Conservation (phyloP, 768 basidiomycete genomes). For the Lactarius deliciosus region DNA sequence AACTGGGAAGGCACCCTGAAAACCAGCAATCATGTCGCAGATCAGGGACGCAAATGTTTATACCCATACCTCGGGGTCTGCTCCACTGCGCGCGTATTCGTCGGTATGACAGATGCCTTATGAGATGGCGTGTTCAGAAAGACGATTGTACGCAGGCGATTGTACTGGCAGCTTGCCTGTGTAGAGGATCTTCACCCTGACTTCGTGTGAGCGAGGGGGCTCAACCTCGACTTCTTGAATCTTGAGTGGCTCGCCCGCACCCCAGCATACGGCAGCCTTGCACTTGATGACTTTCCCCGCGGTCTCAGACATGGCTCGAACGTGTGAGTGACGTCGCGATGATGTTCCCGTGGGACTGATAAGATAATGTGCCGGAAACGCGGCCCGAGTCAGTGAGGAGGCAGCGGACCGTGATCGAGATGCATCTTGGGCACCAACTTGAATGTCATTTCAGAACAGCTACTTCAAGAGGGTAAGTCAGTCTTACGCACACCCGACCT, state of each 20-base stretch:
- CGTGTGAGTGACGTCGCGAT: not conserved
- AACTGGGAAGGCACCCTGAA: constrained; percentile 82
- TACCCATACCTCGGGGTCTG: constrained; percentile 80
- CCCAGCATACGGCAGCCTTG: constrained; percentile 97
- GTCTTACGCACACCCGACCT: constrained; percentile 7
- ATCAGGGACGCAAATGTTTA: not conserved
- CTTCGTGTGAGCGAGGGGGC: constrained; percentile 87
- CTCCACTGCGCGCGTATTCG: constrained; percentile 94
- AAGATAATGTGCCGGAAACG: not conserved
- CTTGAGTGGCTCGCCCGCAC: constrained; percentile 78
- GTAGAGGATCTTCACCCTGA: constrained; percentile 88
- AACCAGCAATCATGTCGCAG: constrained; percentile 22
- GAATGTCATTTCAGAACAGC: constrained; percentile 76
- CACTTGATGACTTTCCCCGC: constrained; percentile 76
- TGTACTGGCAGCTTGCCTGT: constrained; percentile 56
- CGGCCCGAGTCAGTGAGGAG: not conserved
- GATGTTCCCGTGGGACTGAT: not conserved
- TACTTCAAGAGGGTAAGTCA: constrained; percentile 85
- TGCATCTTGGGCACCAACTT: constrained; percentile 5
- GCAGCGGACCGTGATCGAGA: not conserved
- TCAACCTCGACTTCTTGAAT: constrained; percentile 93
- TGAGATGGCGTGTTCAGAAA: not conserved
- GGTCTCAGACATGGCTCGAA: constrained; percentile 65
- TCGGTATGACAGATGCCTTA: constrained; percentile 96
- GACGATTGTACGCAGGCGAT: not conserved